A percentile compares a stretch with the other conserved stretches of the same genome.
Conservation (phyloP, 2,329 filamentous ascomycete species). For the Fusarium robinianum region DNA sequence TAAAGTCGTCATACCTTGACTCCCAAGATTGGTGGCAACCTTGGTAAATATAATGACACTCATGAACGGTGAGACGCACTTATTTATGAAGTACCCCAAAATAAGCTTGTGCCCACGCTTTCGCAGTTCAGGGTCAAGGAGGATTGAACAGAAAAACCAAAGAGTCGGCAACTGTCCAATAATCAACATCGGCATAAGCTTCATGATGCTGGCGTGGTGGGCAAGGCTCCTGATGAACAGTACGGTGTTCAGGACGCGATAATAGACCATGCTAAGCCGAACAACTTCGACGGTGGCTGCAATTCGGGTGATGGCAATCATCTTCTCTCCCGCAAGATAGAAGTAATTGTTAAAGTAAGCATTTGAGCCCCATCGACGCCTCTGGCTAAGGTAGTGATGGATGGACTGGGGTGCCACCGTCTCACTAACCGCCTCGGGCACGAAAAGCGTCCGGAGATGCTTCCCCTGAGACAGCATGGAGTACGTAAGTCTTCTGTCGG, state of each 20-base stretch:
- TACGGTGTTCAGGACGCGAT: slow-evolving; percentile 40
- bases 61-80: slow-evolving; percentile 28
- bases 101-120: slow-evolving; percentile 25
- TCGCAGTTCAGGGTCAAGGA: slow-evolving; percentile 21
- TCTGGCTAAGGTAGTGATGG: slow-evolving; percentile 41
- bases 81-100: slow-evolving; percentile 26
- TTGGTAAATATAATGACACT: slow-evolving; percentile 33
- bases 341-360: slow-evolving; percentile 46
- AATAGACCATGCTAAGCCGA: slow-evolving; percentile 41
- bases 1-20: slow-evolving; percentile 25
- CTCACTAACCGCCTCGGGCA: slow-evolving; percentile 41
- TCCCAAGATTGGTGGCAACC: slow-evolving; percentile 28
- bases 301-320: slow-evolving; percentile 46
- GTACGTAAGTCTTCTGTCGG: slow-evolving; percentile 29
- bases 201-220: slow-evolving; percentile 7
- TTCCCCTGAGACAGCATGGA: slow-evolving; percentile 29
- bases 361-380: slow-evolving; percentile 42
- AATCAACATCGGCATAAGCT: slow-evolving; percentile 27
- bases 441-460: slow-evolving; percentile 37
- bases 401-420: slow-evolving; percentile 42
- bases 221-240: slow-evolving; percentile 34
- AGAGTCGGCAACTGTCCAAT: slow-evolving; percentile 20
- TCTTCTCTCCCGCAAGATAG: slow-evolving; percentile 40
- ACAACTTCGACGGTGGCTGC: slow-evolving; percentile 39
- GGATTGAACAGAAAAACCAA: slow-evolving; percentile 28